phyloP scores from a whole-genome alignment of 1,284 basidiomycete species.

The Cutaneotrichosporon sp. region DNA sequence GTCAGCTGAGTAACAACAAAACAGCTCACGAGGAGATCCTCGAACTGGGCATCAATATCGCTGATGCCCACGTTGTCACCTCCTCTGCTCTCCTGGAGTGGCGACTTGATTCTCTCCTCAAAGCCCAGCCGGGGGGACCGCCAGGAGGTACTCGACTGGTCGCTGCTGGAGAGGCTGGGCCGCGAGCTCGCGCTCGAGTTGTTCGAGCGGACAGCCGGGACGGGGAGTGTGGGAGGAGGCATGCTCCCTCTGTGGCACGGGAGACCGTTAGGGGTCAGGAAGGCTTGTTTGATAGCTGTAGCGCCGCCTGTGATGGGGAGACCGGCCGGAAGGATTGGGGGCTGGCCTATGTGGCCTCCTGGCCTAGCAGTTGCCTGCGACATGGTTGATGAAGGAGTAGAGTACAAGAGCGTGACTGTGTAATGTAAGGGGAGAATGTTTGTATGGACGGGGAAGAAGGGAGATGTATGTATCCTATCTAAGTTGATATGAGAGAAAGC shows the following conservation, averaged over 20 bases:
- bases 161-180: slow-evolving; percentile 17
- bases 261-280: not conserved
- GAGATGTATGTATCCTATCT: not conserved
- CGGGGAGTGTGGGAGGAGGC: slow-evolving; percentile 23
- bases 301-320: slow-evolving; percentile 11
- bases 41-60: slow-evolving; percentile 44
- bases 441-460: not conserved
- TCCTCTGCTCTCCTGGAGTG: slow-evolving; percentile 19
- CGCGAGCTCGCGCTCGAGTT: slow-evolving; percentile 19
- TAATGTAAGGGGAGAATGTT: slow-evolving; percentile 6
- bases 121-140: slow-evolving; percentile 4
- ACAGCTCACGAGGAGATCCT: slow-evolving; percentile 39
- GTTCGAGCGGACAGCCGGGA: slow-evolving; percentile 13
- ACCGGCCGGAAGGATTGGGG: slow-evolving; percentile 12
- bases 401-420: slow-evolving; percentile 11
- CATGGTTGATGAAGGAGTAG: slow-evolving; percentile 16
- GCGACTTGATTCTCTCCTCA: slow-evolving; percentile 23
- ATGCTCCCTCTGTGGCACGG: slow-evolving; percentile 9
- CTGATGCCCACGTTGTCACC: slow-evolving; percentile 17
- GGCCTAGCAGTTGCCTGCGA: slow-evolving; percentile 9
- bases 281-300: slow-evolving; percentile 6
- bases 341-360: not conserved
- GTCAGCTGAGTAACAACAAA: not conserved
- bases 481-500: not conserved
- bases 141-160: slow-evolving; percentile 6